Evolutionary conservation across 768 basidiomycete species (phyloP).

Genomic region (Collybia mongolica): DNA sequence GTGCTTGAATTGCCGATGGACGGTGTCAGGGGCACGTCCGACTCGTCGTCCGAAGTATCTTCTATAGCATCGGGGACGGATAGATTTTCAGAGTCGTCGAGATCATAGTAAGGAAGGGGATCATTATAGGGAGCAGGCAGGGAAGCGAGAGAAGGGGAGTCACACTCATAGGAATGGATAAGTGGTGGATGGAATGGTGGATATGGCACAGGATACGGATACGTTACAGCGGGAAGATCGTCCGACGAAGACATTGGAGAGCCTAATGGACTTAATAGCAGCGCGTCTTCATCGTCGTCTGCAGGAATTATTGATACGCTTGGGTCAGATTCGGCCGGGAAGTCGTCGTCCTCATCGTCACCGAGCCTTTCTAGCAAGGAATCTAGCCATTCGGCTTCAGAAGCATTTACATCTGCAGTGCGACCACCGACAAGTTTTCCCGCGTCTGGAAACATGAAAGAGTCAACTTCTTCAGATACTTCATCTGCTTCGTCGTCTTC

Average conservation of each 20-base stretch:
- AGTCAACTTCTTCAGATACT: slow-evolving; percentile 55
- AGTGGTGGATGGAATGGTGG: slow-evolving; percentile 58
- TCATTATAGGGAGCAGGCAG: slow-evolving; percentile 45
- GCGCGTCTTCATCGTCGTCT: slow-evolving; percentile 68
- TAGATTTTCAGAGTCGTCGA: slow-evolving; percentile 66
- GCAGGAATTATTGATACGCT: slow-evolving; percentile 44
- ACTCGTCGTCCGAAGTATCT: slow-evolving; percentile 84
- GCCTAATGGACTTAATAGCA: slow-evolving; percentile 55
- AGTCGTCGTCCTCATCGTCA: slow-evolving; percentile 68
- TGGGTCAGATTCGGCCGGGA: slow-evolving; percentile 40
- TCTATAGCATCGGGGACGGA: slow-evolving; percentile 81
- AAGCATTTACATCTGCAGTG: slow-evolving; percentile 37
- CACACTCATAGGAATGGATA: slow-evolving; percentile 50
- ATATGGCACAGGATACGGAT: slow-evolving; percentile 66
- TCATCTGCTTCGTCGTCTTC: slow-evolving; percentile 49
- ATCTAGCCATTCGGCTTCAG: slow-evolving; percentile 82
- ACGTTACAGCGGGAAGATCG: slow-evolving; percentile 56
- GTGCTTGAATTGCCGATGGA: slow-evolving; percentile 58
- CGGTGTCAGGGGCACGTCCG: slow-evolving; percentile 65
- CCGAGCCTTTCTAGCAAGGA: slow-evolving; percentile 73
- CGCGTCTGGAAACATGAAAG: slow-evolving; percentile 82
- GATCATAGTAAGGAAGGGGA: slow-evolving; percentile 61
- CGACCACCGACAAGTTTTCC: slow-evolving; percentile 47
- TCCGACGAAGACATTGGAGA: slow-evolving; percentile 81
- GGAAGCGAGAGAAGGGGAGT: slow-evolving; percentile 46